phyloP scores from a whole-genome alignment of 164 flowering plant genomes.

The Aristolochia fimbriata region DNA sequence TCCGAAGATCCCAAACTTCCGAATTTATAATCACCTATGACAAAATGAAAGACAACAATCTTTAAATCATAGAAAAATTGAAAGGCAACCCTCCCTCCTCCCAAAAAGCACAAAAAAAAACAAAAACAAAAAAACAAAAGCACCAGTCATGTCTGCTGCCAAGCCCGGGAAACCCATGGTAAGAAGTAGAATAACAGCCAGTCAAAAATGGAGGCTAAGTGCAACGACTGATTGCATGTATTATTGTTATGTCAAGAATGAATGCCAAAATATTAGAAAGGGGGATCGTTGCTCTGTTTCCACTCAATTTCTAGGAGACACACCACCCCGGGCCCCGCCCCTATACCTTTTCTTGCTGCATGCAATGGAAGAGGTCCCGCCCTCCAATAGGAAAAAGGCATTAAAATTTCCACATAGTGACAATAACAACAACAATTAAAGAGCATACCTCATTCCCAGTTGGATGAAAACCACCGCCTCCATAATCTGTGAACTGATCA shows the following conservation, averaged over 20 bases:
- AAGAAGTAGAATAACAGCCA: not conserved
- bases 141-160: no score
- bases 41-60: not conserved
- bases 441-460: conserved; percentile 89
- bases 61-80: not conserved
- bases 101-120: no score
- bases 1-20: conserved; percentile 94
- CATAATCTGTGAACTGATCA: conserved; percentile 90
- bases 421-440: not conserved
- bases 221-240: no score
- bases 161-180: no score
- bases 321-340: no score
- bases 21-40: conserved; percentile 85
- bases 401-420: not conserved
- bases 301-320: no score
- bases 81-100: no score
- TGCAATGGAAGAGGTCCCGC: no score
- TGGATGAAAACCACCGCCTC: conserved; percentile 99
- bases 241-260: no score
- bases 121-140: no score
- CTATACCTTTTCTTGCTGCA: no score
- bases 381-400: no score
- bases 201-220: not conserved
- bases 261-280: not conserved
- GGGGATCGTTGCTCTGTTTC: not conserved